Conservation (phyloP, 495 filamentous ascomycete genomes). For the Lineolata rhizophorae region DNA sequence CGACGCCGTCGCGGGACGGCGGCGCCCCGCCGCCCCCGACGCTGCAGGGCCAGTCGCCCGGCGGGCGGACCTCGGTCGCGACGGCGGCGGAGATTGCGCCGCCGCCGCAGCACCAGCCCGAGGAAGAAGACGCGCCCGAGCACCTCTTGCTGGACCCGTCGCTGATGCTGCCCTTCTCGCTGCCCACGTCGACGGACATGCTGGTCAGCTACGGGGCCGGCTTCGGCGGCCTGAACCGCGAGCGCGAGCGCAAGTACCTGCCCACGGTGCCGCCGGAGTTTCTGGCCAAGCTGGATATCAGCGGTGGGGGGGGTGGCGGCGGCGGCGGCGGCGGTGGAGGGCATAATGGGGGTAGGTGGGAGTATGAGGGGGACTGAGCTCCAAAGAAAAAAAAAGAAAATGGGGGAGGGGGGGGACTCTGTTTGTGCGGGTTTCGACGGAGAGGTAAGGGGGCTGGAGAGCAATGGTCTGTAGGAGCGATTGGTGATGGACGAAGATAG, state of each 20-base stretch:
- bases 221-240: conserved; percentile 76
- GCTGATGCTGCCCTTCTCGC: conserved; percentile 78
- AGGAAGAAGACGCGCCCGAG: conserved; percentile 36
- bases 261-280: conserved; percentile 90
- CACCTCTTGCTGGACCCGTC: conserved; percentile 69
- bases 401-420: too few species aligned
- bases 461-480: too few species aligned
- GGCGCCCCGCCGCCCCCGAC: neutral
- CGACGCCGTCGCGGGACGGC: neutral
- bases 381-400: too few species aligned
- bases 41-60: neutral
- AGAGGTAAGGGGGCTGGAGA: too few species aligned
- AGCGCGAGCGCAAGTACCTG: conserved; percentile 88
- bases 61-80: too few species aligned
- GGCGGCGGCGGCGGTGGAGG: too few species aligned
- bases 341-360: too few species aligned
- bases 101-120: conserved; percentile 9
- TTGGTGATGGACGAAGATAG: too few species aligned
- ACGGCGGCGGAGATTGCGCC: neutral
- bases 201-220: conserved; percentile 84
- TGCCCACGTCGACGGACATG: conserved; percentile 96
- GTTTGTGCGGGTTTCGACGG: too few species aligned
- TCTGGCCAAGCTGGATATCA: conserved; percentile 72
- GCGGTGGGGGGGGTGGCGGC: too few species aligned
- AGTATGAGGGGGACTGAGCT: too few species aligned